These are phyloP conservation scores for Chrysopogon serrulatus DNA, from an alignment of 176 grass and related monocot genomes.

Conservation along the genomic window DNA sequence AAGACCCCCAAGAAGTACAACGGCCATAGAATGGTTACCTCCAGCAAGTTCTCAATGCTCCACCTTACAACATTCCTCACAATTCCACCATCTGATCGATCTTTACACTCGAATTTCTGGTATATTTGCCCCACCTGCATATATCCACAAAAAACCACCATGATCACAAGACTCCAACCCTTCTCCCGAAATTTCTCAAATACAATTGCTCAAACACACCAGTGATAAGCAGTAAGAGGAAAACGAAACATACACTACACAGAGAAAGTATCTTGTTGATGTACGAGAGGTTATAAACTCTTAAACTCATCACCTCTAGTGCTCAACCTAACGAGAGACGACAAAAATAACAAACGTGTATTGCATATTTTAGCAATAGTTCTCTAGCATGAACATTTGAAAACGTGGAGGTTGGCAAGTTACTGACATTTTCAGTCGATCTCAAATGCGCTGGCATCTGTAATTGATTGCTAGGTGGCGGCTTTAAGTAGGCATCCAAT, in stretches of 20 bases:
- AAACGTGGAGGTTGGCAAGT: neutral
- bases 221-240: neutral
- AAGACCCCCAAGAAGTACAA: neutral
- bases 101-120: constrained; percentile 96
- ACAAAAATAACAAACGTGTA: neutral
- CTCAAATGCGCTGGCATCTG: neutral
- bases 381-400: neutral
- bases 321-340: neutral
- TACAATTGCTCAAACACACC: neutral
- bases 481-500: neutral
- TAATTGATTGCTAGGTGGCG: neutral
- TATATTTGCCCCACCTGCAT: constrained; percentile 84
- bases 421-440: neutral
- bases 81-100: constrained; percentile 51
- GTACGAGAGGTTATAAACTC: neutral
- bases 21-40: constrained; percentile 42
- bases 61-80: constrained; percentile 90
- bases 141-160: constrained; percentile 17
- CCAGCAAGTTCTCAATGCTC: constrained; percentile 78
- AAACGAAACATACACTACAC: neutral
- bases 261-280: neutral
- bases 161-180: neutral
- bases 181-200: constrained; percentile 4
- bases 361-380: neutral
- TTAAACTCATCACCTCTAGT: neutral